A percentile compares a stretch with the other conserved stretches of the same genome.
Conservation (phyloP, 2,329 filamentous ascomycete species). For the Davidsoniella australis region DNA sequence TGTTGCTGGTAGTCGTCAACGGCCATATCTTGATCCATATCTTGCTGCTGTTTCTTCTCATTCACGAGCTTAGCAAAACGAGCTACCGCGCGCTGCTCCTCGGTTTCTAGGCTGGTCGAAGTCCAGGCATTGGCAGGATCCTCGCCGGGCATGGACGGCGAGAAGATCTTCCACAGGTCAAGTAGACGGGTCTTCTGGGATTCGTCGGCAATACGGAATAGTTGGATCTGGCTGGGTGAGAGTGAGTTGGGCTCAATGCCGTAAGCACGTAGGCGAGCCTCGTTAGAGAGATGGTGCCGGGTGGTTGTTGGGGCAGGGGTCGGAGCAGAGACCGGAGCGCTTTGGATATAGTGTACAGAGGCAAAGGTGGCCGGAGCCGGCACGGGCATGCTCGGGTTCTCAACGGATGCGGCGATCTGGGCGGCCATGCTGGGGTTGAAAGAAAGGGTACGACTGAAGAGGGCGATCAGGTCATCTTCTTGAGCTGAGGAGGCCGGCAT, state of each 20-base stretch:
- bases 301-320: neutral
- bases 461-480: constrained; percentile 11
- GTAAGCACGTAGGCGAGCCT: constrained; percentile 44
- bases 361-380: constrained; percentile 2
- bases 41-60: constrained; percentile 15
- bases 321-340: neutral
- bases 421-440: constrained; percentile 8
- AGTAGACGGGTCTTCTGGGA: constrained; percentile 59
- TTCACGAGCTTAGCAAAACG: constrained; percentile 37
- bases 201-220: constrained; percentile 60
- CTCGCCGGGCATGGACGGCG: constrained; percentile 41
- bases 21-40: constrained; percentile 11
- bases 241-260: constrained; percentile 54
- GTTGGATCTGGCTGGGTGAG: constrained; percentile 55
- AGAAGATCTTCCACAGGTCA: constrained; percentile 72
- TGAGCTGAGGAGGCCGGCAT: neutral
- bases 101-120: constrained; percentile 36
- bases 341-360: constrained; percentile 6
- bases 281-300: constrained; percentile 19
- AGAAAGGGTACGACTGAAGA: constrained; percentile 9
- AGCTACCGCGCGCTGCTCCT: constrained; percentile 40
- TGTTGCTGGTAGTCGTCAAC: constrained; percentile 6
- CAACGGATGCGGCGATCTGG: constrained; percentile 7
- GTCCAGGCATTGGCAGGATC: constrained; percentile 36
- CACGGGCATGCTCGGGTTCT: constrained; percentile 6